Percentiles rank a stretch among this genome's conserved stretches.
Evolutionary conservation across 2,329 filamentous ascomycete genomes (phyloP).

Genomic region (Pseudocercospora crystallina): DNA sequence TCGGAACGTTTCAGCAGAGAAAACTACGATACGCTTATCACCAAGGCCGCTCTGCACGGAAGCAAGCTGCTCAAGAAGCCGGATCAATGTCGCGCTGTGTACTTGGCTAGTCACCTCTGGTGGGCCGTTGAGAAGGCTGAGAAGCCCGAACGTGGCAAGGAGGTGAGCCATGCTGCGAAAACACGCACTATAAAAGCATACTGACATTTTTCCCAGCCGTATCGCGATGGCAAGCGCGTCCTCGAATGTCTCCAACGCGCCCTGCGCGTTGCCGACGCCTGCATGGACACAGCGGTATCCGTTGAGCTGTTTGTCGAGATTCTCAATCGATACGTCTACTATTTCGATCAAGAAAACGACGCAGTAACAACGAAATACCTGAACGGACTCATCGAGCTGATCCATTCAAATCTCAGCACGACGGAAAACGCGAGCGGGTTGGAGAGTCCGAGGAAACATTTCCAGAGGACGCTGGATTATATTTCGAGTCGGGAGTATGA

Average conservation of each 20-base stretch:
- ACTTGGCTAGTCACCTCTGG: slow-evolving; percentile 95
- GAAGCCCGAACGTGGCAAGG: slow-evolving; percentile 29
- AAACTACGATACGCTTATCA: slow-evolving; percentile 98
- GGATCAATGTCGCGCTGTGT: slow-evolving; percentile 95
- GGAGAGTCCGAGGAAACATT: slow-evolving; percentile 89
- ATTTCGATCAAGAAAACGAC: slow-evolving; percentile 99
- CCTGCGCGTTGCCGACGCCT: slow-evolving; percentile 92
- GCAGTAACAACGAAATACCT: slow-evolving; percentile 97
- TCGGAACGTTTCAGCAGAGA: slow-evolving; percentile 83
- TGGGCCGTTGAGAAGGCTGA: slow-evolving; percentile 81
- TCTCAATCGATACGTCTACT: slow-evolving; percentile 96
- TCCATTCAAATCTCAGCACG: slow-evolving; percentile 89
- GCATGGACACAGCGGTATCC: slow-evolving; percentile 96
- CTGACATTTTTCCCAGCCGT: slow-evolving; percentile 60
- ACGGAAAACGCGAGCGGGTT: slow-evolving; percentile 80
- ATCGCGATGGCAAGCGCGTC: slow-evolving; percentile 95
- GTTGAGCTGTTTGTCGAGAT: slow-evolving; percentile 99
- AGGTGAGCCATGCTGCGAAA: slow-evolving; percentile 20
- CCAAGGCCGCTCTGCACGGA: slow-evolving; percentile 93
- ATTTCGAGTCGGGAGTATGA: slow-evolving; percentile 91
- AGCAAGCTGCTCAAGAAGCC: slow-evolving; percentile 97
- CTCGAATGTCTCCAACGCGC: slow-evolving; percentile 94
- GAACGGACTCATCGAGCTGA: slow-evolving; percentile 95
- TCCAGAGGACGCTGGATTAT: slow-evolving; percentile 90
- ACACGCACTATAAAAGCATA: background rate